phyloP scores from a whole-genome alignment of 2,329 filamentous ascomycete genomes.

The Fusarium sp. region DNA sequence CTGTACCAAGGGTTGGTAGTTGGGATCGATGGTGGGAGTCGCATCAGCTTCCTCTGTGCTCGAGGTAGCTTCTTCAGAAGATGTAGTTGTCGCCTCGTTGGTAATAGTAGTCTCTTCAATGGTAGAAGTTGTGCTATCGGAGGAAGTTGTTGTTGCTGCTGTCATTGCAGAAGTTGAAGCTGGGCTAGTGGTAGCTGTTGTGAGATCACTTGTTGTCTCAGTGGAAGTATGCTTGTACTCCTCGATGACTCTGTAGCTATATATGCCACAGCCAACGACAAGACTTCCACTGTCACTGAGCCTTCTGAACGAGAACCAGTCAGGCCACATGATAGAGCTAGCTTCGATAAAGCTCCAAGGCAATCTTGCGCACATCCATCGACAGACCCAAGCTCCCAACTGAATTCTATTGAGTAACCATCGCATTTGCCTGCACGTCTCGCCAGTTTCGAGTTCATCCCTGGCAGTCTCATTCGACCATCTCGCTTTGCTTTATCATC shows the following conservation, averaged over 20 bases:
- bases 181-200: not conserved
- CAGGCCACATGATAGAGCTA: not conserved
- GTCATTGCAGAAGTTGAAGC: not conserved
- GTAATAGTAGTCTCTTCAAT: not conserved
- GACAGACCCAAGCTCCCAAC: not conserved
- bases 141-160: not conserved
- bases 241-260: not conserved
- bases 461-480: not conserved
- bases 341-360: not conserved
- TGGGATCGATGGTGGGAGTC: not conserved
- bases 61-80: not conserved
- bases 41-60: not conserved
- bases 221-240: not conserved
- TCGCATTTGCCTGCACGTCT: not conserved
- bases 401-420: not conserved
- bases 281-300: not conserved
- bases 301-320: not conserved
- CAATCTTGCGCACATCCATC: not conserved
- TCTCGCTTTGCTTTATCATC: not conserved
- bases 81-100: not conserved
- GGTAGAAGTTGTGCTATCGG: not conserved
- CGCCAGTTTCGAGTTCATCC: not conserved
- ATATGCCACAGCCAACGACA: not conserved
- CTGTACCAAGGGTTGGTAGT: not conserved
- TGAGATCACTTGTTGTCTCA: not conserved